Evolutionary conservation across 2,329 filamentous ascomycete genomes (phyloP).

Genomic region (Talaromyces islandicus): DNA sequence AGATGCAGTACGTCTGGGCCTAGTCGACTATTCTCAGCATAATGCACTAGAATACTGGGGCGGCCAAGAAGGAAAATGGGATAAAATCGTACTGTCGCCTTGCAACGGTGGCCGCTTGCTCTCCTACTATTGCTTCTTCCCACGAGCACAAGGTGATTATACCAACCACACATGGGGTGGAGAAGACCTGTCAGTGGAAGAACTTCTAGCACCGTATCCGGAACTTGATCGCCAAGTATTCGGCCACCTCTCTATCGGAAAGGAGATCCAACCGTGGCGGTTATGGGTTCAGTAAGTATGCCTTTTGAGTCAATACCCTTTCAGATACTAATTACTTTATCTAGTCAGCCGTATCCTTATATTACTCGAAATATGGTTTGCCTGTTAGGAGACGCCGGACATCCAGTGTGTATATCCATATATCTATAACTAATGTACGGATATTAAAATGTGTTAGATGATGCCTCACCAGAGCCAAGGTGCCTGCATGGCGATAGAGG

Average conservation of each 20-base stretch:
- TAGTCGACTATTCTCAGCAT: slow-evolving; percentile 58
- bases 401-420: slow-evolving; percentile 36
- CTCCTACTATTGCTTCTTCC: slow-evolving; percentile 67
- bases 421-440: slow-evolving; percentile 11
- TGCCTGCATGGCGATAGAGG: slow-evolving; percentile 64
- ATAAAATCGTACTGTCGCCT: slow-evolving; percentile 66
- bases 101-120: slow-evolving; percentile 61
- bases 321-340: slow-evolving; percentile 24
- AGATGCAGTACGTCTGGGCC: slow-evolving; percentile 53
- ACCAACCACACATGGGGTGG: slow-evolving; percentile 55
- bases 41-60: slow-evolving; percentile 65
- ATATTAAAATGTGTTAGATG: slow-evolving; percentile 35
- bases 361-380: slow-evolving; percentile 38
- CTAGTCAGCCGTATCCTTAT: slow-evolving; percentile 30
- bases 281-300: slow-evolving; percentile 34
- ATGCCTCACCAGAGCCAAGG: slow-evolving; percentile 66
- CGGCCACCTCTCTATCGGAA: slow-evolving; percentile 33
- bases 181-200: slow-evolving; percentile 47
- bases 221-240: slow-evolving; percentile 54
- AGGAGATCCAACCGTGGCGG: slow-evolving; percentile 44
- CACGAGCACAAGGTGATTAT: slow-evolving; percentile 55
- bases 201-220: slow-evolving; percentile 56
- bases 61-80: slow-evolving; percentile 51
- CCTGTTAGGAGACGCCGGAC: slow-evolving; percentile 60
- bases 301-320: background rate